Percentiles rank a stretch among this genome's conserved stretches.
These are phyloP conservation scores for Pulveroboletus sp. DNA, from an alignment of 768 basidiomycete genomes.

Conservation along the genomic window DNA sequence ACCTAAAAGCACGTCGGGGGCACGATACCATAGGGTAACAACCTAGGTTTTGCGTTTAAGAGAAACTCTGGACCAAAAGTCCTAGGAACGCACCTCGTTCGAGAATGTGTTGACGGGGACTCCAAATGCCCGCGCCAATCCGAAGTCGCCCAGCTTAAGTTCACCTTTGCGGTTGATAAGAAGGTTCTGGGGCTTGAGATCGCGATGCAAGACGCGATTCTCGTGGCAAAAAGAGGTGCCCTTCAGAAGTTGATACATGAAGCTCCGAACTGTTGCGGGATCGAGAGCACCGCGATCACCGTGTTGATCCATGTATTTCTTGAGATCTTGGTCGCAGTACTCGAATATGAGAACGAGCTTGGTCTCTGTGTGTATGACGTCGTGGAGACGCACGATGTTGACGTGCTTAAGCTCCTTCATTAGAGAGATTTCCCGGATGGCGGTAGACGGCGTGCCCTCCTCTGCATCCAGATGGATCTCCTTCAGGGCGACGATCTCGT, in stretches of 20 bases:
- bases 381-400: slow-evolving; percentile 97
- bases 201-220: slow-evolving; percentile 95
- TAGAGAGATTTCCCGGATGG: slow-evolving; percentile 96
- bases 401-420: slow-evolving; percentile 99
- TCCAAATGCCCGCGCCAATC: slow-evolving; percentile 94
- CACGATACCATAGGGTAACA: slow-evolving; percentile 97
- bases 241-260: slow-evolving; percentile 96
- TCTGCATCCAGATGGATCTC: slow-evolving; percentile 99
- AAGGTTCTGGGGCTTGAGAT: slow-evolving; percentile 97
- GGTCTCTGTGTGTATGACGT: slow-evolving; percentile 98
- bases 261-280: slow-evolving; percentile 82
- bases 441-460: slow-evolving; percentile 97
- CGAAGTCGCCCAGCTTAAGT: slow-evolving; percentile 96
- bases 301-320: slow-evolving; percentile 98
- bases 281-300: slow-evolving; percentile 95
- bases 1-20: slow-evolving; percentile 95
- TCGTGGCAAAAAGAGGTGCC: slow-evolving; percentile 99
- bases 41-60: slow-evolving; percentile 51
- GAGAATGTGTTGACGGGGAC: slow-evolving; percentile 99
- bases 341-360: slow-evolving; percentile 98
- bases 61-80: background rate
- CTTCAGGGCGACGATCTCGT: slow-evolving; percentile 96
- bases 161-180: slow-evolving; percentile 97
- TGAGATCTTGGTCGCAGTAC: slow-evolving; percentile 96
- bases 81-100: slow-evolving; percentile 63